These are phyloP conservation scores for Alternaria burnsii DNA, from an alignment of 2,329 filamentous ascomycete species.

Conservation along the genomic window DNA sequence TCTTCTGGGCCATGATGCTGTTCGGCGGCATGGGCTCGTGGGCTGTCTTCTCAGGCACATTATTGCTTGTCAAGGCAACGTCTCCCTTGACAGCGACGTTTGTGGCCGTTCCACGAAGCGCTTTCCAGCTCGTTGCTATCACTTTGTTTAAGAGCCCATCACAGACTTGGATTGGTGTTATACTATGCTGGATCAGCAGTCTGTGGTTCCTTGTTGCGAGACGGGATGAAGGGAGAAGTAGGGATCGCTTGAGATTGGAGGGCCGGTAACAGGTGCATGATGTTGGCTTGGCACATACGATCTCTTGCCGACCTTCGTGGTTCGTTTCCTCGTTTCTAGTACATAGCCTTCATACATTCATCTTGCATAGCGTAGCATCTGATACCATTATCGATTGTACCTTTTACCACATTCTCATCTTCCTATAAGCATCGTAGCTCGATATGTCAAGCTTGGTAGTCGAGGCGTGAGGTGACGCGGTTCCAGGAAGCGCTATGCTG, in stretches of 20 bases:
- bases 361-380: slow-evolving; percentile 2
- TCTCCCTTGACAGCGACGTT: slow-evolving; percentile 61
- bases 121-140: slow-evolving; percentile 59
- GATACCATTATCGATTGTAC: background rate
- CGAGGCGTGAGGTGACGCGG: too few species aligned
- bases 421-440: background rate
- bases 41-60: slow-evolving; percentile 59
- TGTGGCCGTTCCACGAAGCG: slow-evolving; percentile 59
- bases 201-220: slow-evolving; percentile 59
- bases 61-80: slow-evolving; percentile 60
- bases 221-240: slow-evolving; percentile 51
- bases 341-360: background rate
- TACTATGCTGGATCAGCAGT: slow-evolving; percentile 60
- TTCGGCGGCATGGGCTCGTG: slow-evolving; percentile 59
- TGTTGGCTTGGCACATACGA: background rate
- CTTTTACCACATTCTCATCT: background rate
- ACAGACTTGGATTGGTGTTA: slow-evolving; percentile 62
- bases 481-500: too few species aligned
- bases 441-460: too few species aligned
- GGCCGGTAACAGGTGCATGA: slow-evolving; percentile 30
- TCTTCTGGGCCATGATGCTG: slow-evolving; percentile 63
- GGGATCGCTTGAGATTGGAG: slow-evolving; percentile 46
- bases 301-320: background rate
- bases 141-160: slow-evolving; percentile 59
- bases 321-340: background rate